phyloP scores from a whole-genome alignment of 345 rosid genomes.

The thale cress (Arabidopsis thaliana) region DNA sequence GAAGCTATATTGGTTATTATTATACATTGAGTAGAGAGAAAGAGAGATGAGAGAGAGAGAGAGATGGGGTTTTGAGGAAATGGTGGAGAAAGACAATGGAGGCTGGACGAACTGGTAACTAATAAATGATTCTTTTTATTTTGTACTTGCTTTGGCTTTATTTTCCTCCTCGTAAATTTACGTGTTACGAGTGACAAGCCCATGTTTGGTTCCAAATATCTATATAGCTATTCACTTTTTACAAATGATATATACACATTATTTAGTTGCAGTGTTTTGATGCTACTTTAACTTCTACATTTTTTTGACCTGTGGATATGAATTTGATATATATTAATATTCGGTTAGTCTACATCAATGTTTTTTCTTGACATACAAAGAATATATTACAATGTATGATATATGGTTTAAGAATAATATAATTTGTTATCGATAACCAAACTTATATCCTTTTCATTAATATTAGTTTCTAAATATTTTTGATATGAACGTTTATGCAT shows the following conservation, averaged over 20 bases:
- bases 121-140: slow-evolving; percentile 38
- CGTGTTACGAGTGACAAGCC: slow-evolving; percentile 27
- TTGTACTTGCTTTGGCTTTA: slow-evolving; percentile 32
- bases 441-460: not conserved
- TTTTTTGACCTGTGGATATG: slow-evolving; percentile 9
- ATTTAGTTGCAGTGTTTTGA: slow-evolving; percentile 8
- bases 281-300: slow-evolving; percentile 11
- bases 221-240: not conserved
- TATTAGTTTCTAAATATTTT: not conserved
- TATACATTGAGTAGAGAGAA: slow-evolving; percentile 54
- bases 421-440: not conserved
- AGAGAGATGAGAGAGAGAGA: slow-evolving; percentile 31
- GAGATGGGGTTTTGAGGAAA: slow-evolving; percentile 40
- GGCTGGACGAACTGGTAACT: slow-evolving; percentile 45
- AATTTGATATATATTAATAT: not conserved
- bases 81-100: slow-evolving; percentile 52
- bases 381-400: not conserved
- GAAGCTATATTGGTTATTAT: slow-evolving; percentile 41
- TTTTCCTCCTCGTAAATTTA: slow-evolving; percentile 32
- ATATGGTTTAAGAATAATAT: not conserved
- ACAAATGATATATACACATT: not conserved
- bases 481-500: not conserved
- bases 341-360: not conserved
- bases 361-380: not conserved
- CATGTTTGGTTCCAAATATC: slow-evolving; percentile 32